Base-by-base conservation (phyloP, 352 stramenopile genomes). In the Phytophthora rubi region DNA sequence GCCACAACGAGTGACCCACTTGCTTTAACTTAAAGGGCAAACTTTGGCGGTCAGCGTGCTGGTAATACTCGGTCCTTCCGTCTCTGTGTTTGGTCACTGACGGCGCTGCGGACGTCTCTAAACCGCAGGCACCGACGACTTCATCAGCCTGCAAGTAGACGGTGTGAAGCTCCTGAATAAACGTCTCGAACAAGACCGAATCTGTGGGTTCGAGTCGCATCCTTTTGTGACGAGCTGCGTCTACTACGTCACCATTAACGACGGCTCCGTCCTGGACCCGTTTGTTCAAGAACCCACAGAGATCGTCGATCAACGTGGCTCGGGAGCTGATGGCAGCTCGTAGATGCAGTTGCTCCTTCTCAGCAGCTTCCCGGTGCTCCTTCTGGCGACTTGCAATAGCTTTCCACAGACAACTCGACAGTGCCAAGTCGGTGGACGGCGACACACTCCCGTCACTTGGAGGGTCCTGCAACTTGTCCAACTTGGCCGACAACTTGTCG, bases 21-120 rank as follows among this genome's bases (percentile, higher is more conserved):
- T 71, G 60, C 15, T 76, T n/a, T 56, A 66, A 82, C 21, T 58
- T 71, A 23, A 82, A 82, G 4, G 75, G 75, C 26, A 82, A 13
- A 9, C 42, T 58, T 44, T 71, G 62, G 7, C 63, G 49, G 4
- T 76, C 58, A 5, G 30, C 42, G 26, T 73, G 61, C n/a, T 78
- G 44, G 28, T 62, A 76, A 10, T 62, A 76, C 21, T 73, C 72
- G 4, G 59, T 68, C 15, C 16, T 42, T 45, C 59, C 64, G n/a
- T 73, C 54, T 7, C 58, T 70, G 15, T 68, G 37, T n/a, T 70
- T 73, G 1, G 68, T 68, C 16, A 64, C 48, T 5, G n/a, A 33
- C 10, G 42, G 30, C 9, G 15, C 28, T 2, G 48, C 66, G 1
- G 28, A 23, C 8, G 53, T 28, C 21, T 37, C 21, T 2, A 68